Evolutionary conservation across 208 protist species (phyloP).

Genomic region (Endotrypanum monterogeii): DNA sequence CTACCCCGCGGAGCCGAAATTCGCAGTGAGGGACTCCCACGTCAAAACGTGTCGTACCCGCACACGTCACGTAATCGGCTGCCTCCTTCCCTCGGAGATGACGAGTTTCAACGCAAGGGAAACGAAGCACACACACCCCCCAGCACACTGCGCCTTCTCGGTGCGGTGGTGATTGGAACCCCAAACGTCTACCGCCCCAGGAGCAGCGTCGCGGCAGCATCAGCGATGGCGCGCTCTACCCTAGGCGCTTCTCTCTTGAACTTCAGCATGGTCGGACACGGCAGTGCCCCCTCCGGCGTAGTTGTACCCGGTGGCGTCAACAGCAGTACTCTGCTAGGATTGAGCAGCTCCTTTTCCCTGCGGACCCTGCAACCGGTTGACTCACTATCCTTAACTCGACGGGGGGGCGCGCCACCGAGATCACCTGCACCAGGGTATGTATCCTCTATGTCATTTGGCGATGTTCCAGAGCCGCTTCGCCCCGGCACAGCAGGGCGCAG

Average conservation of each 20-base stretch:
- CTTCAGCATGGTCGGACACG: neutral
- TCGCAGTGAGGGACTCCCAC: neutral
- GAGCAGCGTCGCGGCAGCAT: too few species aligned
- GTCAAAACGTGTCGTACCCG: neutral
- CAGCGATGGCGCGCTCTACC: slow-evolving; percentile 1
- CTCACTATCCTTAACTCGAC: slow-evolving; percentile 1
- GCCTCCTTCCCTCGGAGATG: neutral
- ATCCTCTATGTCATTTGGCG: neutral
- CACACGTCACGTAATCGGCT: neutral
- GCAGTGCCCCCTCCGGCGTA: neutral
- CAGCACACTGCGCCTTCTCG: slow-evolving; percentile 6
- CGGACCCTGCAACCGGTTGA: slow-evolving; percentile 1
- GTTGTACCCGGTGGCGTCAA: neutral
- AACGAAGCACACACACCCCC: neutral
- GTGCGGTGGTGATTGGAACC: slow-evolving; percentile 29
- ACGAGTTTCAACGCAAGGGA: neutral
- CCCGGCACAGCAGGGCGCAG: neutral
- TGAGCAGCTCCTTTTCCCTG: slow-evolving; percentile 5
- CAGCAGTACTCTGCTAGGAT: neutral
- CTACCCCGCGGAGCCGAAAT: neutral
- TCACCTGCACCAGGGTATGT: neutral
- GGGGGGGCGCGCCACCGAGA: neutral
- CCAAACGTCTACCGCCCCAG: slow-evolving; percentile 20
- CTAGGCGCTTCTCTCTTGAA: slow-evolving; percentile 13
- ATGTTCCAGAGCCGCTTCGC: neutral